These are phyloP conservation scores for Lenzites betulinus DNA, from an alignment of 768 basidiomycete species.

Conservation along the genomic window DNA sequence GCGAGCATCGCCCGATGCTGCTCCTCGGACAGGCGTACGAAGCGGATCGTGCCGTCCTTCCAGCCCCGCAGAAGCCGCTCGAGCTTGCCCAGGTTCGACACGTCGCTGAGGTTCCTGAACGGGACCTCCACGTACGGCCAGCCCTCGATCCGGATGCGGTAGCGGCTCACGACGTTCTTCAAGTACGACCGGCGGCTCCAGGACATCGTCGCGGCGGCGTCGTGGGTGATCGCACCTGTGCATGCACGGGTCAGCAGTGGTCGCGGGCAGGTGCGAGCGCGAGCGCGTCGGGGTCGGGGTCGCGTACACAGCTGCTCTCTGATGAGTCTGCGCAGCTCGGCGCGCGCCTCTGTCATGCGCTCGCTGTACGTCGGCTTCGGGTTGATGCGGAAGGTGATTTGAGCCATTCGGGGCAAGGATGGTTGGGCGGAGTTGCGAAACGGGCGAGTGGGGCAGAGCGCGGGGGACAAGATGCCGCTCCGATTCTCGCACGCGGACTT, in stretches of 20 bases:
- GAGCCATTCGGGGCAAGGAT: conserved; percentile 12
- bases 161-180: conserved; percentile 32
- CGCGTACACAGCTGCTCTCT: conserved; percentile 28
- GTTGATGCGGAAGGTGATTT: conserved; percentile 28
- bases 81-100: conserved; percentile 31
- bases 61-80: conserved; percentile 31
- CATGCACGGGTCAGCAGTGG: neutral
- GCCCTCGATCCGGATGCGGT: conserved; percentile 31
- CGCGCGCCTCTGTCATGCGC: conserved; percentile 33
- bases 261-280: too few relatives aligned
- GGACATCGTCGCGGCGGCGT: conserved; percentile 29
- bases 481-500: conserved; percentile 10
- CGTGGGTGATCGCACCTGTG: conserved; percentile 30
- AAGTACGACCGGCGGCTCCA: conserved; percentile 28
- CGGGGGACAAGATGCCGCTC: conserved; percentile 16
- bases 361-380: conserved; percentile 32
- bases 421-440: conserved; percentile 15
- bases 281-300: too few relatives aligned
- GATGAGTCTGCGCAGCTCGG: conserved; percentile 31
- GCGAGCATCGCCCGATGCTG: conserved; percentile 19
- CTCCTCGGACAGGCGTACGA: conserved; percentile 26
- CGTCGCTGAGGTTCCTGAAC: conserved; percentile 34
- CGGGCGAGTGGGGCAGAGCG: conserved; percentile 5
- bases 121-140: conserved; percentile 31
- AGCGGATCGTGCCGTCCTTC: conserved; percentile 28